Evolutionary conservation across 2,329 filamentous ascomycete genomes (phyloP).

Genomic region (Hymenoscyphus albidus): DNA sequence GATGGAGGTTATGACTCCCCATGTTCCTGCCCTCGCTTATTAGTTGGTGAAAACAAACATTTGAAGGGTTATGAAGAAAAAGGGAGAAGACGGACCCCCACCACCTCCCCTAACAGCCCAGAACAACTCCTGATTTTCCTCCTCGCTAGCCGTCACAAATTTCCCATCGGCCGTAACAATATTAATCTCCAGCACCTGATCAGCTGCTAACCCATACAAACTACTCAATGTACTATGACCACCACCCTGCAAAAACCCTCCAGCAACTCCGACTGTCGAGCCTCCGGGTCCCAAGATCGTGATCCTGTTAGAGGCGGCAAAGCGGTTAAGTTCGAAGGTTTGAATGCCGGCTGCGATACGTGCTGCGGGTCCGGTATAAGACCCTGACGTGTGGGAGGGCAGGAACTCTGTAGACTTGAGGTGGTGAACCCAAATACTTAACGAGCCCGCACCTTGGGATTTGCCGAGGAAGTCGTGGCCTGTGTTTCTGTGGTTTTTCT

Average conservation of each 20-base stretch:
- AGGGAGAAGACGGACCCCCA: neutral
- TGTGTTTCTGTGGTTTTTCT: constrained; percentile 37
- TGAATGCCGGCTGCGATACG: constrained; percentile 20
- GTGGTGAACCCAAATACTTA: constrained; percentile 19
- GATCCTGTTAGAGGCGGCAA: constrained; percentile 36
- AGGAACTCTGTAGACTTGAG: constrained; percentile 15
- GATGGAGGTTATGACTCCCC: constrained; percentile 38
- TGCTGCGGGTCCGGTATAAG: constrained; percentile 26
- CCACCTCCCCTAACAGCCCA: constrained; percentile 14
- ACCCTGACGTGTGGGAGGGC: neutral
- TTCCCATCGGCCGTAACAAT: constrained; percentile 20
- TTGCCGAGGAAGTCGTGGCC: constrained; percentile 45
- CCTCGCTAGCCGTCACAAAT: constrained; percentile 23
- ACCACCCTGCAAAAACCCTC: constrained; percentile 20
- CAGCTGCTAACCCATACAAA: constrained; percentile 19
- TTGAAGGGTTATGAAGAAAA: neutral
- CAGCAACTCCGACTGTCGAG: constrained; percentile 18
- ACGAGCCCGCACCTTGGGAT: constrained; percentile 37
- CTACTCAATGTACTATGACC: constrained; percentile 15
- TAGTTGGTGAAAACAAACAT: too few species aligned
- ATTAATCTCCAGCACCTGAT: constrained; percentile 16
- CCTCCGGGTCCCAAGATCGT: constrained; percentile 13
- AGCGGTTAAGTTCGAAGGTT: constrained; percentile 12
- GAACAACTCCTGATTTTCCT: constrained; percentile 27
- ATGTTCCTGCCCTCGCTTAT: constrained; percentile 30